These are phyloP conservation scores for Rhizophagus clarus DNA, from an alignment of 192 early-diverging fungal genomes.

Conservation along the genomic window DNA sequence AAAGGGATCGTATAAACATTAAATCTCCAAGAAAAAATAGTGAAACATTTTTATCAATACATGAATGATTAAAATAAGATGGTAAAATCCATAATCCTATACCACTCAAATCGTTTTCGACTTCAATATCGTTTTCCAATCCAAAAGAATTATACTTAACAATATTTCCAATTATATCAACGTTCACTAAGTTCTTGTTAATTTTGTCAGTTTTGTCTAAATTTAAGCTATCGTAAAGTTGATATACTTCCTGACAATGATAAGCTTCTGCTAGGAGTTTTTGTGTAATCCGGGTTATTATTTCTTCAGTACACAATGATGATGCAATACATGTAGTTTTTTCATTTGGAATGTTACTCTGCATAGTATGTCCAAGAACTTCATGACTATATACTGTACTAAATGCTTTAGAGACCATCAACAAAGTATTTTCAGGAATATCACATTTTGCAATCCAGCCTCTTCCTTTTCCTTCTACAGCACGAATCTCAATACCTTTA, in stretches of 20 bases:
- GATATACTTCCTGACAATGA: not conserved
- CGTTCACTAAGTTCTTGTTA: not conserved
- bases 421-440: not conserved
- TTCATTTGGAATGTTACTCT: not conserved
- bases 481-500: not conserved
- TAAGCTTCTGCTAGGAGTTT: not conserved
- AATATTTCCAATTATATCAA: not conserved
- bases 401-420: constrained; percentile 28
- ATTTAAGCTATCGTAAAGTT: not conserved
- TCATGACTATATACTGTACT: not conserved
- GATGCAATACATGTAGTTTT: no score
- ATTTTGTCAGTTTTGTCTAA: not conserved
- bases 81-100: not conserved
- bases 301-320: not conserved
- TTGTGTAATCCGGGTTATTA: not conserved
- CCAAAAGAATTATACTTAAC: not conserved
- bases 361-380: not conserved
- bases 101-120: not conserved
- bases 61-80: constrained; percentile 25
- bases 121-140: not conserved
- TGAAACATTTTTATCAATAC: constrained; percentile 5
- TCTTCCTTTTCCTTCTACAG: not conserved
- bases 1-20: not conserved
- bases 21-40: not conserved
- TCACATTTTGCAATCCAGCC: constrained; percentile 11